Evolutionary conservation across 1,139 yeast genomes (phyloP).

Genomic region (Saccharomycopsis hybrid): DNA sequence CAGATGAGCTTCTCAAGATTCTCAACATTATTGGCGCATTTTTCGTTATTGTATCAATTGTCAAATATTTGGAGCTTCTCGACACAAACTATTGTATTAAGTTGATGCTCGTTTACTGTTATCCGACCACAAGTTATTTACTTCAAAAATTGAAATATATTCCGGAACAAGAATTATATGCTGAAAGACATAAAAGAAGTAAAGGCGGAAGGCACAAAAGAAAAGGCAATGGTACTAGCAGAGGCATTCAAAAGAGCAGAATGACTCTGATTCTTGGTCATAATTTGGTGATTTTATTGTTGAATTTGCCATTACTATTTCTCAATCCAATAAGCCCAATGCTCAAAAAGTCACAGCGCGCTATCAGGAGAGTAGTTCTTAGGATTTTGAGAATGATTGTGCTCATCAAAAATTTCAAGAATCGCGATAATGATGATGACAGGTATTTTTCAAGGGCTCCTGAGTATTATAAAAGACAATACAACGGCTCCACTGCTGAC

Average conservation of each 20-base stretch:
- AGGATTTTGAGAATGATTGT: not conserved
- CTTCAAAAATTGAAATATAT: not conserved
- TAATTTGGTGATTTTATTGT: not conserved
- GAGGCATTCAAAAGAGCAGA: too few species aligned
- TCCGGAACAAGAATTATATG: not conserved
- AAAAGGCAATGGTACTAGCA: too few species aligned
- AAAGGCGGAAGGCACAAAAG: too few species aligned
- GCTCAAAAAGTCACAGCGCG: not conserved
- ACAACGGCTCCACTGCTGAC: too few species aligned
- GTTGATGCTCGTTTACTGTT: not conserved
- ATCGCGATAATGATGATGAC: not conserved
- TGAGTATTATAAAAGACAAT: not conserved
- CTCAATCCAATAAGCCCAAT: not conserved
- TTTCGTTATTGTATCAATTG: not conserved
- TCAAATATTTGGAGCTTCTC: conserved; percentile 1
- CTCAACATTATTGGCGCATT: not conserved
- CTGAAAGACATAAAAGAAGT: too few species aligned
- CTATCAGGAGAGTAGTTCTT: not conserved
- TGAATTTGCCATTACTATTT: not conserved
- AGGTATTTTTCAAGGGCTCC: too few species aligned
- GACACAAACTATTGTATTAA: conserved; percentile 1
- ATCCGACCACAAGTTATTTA: not conserved
- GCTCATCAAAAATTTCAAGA: not conserved
- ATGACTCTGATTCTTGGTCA: not conserved
- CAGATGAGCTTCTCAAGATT: not conserved